Conservation (phyloP, 805 yeast species). For the Kluyveromyces dobzhanskii region DNA sequence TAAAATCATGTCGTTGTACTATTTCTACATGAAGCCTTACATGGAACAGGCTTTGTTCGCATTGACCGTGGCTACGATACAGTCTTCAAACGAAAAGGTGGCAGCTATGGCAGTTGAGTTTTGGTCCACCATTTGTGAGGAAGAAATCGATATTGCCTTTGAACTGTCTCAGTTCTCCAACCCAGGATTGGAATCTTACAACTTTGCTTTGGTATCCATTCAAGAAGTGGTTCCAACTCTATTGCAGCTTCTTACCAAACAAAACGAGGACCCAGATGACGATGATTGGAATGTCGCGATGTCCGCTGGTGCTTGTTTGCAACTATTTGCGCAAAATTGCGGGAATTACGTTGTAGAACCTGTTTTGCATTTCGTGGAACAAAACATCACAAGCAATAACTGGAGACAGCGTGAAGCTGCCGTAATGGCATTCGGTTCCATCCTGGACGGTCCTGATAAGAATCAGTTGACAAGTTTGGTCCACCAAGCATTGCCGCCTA, state of each 20-base stretch:
- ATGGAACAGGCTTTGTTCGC: slow-evolving; percentile 96
- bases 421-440: slow-evolving; percentile 98
- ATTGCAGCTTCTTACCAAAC: slow-evolving; percentile 70
- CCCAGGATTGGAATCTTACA: slow-evolving; percentile 47
- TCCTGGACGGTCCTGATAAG: slow-evolving; percentile 87
- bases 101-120: slow-evolving; percentile 98
- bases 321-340: slow-evolving; percentile 84
- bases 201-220: slow-evolving; percentile 80
- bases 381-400: slow-evolving; percentile 46
- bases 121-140: slow-evolving; percentile 99
- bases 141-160: slow-evolving; percentile 72
- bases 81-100: slow-evolving; percentile 61
- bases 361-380: slow-evolving; percentile 74
- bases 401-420: slow-evolving; percentile 97
- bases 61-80: slow-evolving; percentile 87
- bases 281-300: slow-evolving; percentile 97
- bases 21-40: slow-evolving; percentile 82
- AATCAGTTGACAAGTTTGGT: slow-evolving; percentile 59
- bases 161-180: slow-evolving; percentile 57
- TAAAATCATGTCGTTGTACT: slow-evolving; percentile 82
- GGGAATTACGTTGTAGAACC: slow-evolving; percentile 82
- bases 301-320: slow-evolving; percentile 98
- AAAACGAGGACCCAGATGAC: slow-evolving; percentile 87
- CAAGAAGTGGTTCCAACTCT: slow-evolving; percentile 83
- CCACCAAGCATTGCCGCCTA: slow-evolving; percentile 75